Base-by-base conservation (phyloP, 805 yeast genomes). In the Lipomyces lipofer region DNA sequence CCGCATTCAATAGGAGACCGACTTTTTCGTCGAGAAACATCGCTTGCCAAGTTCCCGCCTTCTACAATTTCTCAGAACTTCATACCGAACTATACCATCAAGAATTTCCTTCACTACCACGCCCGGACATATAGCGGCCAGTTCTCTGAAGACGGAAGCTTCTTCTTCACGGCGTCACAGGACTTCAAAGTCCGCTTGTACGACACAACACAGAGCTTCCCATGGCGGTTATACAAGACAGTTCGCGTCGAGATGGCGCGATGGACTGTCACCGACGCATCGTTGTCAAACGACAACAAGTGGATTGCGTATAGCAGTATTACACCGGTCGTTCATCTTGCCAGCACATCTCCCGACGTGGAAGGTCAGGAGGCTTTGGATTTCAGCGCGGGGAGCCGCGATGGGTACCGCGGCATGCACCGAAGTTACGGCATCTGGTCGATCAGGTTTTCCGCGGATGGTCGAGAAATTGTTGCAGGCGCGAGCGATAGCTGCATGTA, bases 251-350 rank as follows among this genome's bases (percentile, higher is more conserved):
- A 49, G 27, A 46, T 42, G 47, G 62, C 63, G 9, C 51, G 62
- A 22, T 66, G 69, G 69, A 66, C 69, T 5, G 58, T 66, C 29
- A 66, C 69, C 13, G 69, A 66, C 42, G 64, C 64, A 28, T 47
- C 60, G 21, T 47, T 66, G 45, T 56, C 64, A 32, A 38, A 47
- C 21, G 65, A 65, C 44, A 65, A 66, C 43, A 35, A 49, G 49
- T 54, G 43, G 42, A 40, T 65, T 13, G 65, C 63, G 9, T 63
- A 59, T 43, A 59, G 65, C 43, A 55, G 61, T 33, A 58, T 60
- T 17, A 48, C 61, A 3, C 63, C 66, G 10, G 51, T 49, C 13
- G 59, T 64, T 21, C 55, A 57, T 32, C 40, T 64, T 12, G 56
- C 66, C 9, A 51, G 62, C 42, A 43, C 64, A 19, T 35, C 52